Conservation (phyloP, 1,139 yeast genomes). For the Candida glucosophila region DNA sequence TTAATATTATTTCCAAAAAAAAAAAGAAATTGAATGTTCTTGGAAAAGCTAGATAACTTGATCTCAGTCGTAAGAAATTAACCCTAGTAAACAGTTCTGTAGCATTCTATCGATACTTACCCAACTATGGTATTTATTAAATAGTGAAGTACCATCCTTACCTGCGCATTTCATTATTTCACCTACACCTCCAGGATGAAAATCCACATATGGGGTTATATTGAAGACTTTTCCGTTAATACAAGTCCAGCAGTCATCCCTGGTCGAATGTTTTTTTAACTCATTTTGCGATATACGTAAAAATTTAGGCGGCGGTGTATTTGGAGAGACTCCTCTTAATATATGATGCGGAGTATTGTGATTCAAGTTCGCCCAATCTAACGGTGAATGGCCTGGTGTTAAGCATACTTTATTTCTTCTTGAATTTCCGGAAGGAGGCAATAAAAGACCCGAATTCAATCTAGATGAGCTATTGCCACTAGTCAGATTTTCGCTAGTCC, state of each 20-base stretch:
- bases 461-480: too few species aligned
- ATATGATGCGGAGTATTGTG: slow-evolving; percentile 19
- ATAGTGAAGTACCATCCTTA: slow-evolving; percentile 70
- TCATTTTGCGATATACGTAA: slow-evolving; percentile 53
- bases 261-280: slow-evolving; percentile 47
- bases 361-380: slow-evolving; percentile 74
- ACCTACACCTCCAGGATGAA: slow-evolving; percentile 89
- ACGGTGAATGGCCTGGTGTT: slow-evolving; percentile 75
- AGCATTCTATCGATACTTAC: slow-evolving; percentile 79
- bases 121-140: slow-evolving; percentile 82
- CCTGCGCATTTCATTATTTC: slow-evolving; percentile 81
- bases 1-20: not conserved
- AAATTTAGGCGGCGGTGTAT: slow-evolving; percentile 34
- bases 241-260: slow-evolving; percentile 78
- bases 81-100: slow-evolving; percentile 70
- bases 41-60: not conserved
- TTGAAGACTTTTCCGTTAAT: slow-evolving; percentile 78
- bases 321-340: slow-evolving; percentile 32
- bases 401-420: slow-evolving; percentile 48
- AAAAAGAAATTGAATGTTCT: not conserved
- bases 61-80: slow-evolving; percentile 13
- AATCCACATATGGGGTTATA: slow-evolving; percentile 69
- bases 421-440: not conserved
- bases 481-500: too few species aligned
- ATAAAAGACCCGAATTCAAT: too few species aligned